Evolutionary conservation across 495 filamentous ascomycete genomes (phyloP).

Genomic region (Cercophora samala): DNA sequence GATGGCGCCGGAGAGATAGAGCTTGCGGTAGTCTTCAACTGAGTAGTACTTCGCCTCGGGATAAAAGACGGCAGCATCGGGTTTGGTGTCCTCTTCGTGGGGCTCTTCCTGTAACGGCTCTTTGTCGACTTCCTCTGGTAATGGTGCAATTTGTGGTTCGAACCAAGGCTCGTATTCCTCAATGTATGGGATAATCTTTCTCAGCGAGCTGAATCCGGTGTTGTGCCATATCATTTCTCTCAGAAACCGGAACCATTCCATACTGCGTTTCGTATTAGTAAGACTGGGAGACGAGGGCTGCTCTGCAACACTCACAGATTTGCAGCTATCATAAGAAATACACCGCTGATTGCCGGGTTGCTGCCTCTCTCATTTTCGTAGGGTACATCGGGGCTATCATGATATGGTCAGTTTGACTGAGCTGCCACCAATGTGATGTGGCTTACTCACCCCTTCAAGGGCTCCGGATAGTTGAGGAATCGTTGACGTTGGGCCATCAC

Average conservation of each 20-base stretch:
- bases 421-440: not conserved
- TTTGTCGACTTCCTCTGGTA: constrained; percentile 27
- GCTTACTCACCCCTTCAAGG: constrained; percentile 16
- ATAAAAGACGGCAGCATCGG: constrained; percentile 17
- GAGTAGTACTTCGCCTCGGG: constrained; percentile 54
- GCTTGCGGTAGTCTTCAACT: constrained; percentile 63
- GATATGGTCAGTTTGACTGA: constrained; percentile 7
- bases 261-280: constrained; percentile 21
- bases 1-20: constrained; percentile 60
- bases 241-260: constrained; percentile 36
- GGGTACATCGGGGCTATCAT: constrained; percentile 30
- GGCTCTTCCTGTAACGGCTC: not conserved
- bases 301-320: constrained; percentile 24
- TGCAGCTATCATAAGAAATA: constrained; percentile 24
- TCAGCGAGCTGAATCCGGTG: constrained; percentile 64
- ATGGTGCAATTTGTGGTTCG: constrained; percentile 73
- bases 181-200: constrained; percentile 53
- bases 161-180: constrained; percentile 62
- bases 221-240: constrained; percentile 55
- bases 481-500: constrained; percentile 10
- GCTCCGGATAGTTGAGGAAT: constrained; percentile 23
- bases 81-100: constrained; percentile 14
- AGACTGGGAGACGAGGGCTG: no score
- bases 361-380: constrained; percentile 27
- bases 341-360: constrained; percentile 32